Evolutionary conservation across 2,329 filamentous ascomycete species (phyloP).

Genomic region (Colletotrichum tropicale): DNA sequence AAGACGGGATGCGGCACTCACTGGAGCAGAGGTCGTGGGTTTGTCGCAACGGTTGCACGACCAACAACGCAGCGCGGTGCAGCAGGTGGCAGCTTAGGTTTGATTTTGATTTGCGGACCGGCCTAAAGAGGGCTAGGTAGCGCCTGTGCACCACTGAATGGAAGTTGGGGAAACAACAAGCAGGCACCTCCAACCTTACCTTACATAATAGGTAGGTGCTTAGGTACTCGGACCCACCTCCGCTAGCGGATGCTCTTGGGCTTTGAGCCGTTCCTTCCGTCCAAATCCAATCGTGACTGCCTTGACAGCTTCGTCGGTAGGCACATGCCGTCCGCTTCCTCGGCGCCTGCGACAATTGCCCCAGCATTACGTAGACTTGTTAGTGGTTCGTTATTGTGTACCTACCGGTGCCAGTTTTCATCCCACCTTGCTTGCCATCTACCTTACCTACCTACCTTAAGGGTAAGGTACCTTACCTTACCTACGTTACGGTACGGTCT

Average conservation of each 20-base stretch:
- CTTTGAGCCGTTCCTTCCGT: slow-evolving; percentile 16
- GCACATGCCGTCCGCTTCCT: slow-evolving; percentile 8
- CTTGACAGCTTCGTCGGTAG: neutral
- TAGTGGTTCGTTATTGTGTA: neutral
- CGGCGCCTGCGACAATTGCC: slow-evolving; percentile 5
- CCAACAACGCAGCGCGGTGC: neutral
- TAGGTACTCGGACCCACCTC: slow-evolving; percentile 6
- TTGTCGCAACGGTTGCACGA: neutral
- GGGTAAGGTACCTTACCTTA: too few relatives aligned
- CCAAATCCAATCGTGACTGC: slow-evolving; percentile 8
- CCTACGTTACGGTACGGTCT: neutral
- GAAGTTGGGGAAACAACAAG: neutral
- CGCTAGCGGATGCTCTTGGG: slow-evolving; percentile 13
- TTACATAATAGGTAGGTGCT: neutral
- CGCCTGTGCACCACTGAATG: neutral
- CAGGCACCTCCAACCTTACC: neutral
- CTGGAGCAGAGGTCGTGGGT: neutral
- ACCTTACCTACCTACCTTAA: neutral
- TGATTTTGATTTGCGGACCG: neutral
- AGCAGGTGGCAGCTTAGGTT: neutral
- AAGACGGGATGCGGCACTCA: neutral
- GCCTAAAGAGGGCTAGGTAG: neutral
- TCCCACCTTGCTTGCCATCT: neutral
- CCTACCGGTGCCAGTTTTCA: neutral
- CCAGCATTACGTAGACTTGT: slow-evolving; percentile 15